These are phyloP conservation scores for Diaporthe sp. DNA, from an alignment of 2,329 filamentous ascomycete genomes.

Conservation along the genomic window DNA sequence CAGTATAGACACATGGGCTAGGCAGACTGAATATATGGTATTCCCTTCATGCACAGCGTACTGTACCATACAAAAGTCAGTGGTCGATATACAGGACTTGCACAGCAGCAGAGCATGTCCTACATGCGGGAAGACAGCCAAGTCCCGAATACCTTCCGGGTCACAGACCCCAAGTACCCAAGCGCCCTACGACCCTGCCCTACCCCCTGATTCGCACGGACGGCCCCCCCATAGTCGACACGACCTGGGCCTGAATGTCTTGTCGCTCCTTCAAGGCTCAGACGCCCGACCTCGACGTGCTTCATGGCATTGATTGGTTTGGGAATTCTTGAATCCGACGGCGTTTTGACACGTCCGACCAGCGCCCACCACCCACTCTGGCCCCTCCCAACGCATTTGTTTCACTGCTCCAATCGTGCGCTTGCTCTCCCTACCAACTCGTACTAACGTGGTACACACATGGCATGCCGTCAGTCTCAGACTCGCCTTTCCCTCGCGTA, in stretches of 20 bases:
- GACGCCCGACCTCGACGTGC: slow-evolving; percentile 18
- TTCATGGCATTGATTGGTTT: slow-evolving; percentile 27
- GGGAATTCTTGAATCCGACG: slow-evolving; percentile 23
- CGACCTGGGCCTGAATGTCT: slow-evolving; percentile 13
- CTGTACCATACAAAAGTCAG: background rate
- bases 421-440: background rate
- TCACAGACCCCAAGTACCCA: background rate
- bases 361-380: background rate
- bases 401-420: slow-evolving; percentile 4
- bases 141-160: background rate
- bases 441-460: slow-evolving; percentile 1
- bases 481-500: background rate
- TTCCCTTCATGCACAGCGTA: too few species aligned
- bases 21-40: background rate
- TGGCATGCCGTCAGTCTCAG: background rate
- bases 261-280: slow-evolving; percentile 17
- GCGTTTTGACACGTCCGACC: slow-evolving; percentile 29
- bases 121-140: background rate
- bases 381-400: slow-evolving; percentile 17
- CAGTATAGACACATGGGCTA: too few species aligned
- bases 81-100: background rate
- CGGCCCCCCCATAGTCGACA: slow-evolving; percentile 17
- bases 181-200: slow-evolving; percentile 11
- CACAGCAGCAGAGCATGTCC: background rate
- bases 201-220: slow-evolving; percentile 25